Evolutionary conservation across 306 rosid genomes (phyloP), one percentile per base, ranked within the genome.

Genomic region (Rosa lucieae): DNA sequence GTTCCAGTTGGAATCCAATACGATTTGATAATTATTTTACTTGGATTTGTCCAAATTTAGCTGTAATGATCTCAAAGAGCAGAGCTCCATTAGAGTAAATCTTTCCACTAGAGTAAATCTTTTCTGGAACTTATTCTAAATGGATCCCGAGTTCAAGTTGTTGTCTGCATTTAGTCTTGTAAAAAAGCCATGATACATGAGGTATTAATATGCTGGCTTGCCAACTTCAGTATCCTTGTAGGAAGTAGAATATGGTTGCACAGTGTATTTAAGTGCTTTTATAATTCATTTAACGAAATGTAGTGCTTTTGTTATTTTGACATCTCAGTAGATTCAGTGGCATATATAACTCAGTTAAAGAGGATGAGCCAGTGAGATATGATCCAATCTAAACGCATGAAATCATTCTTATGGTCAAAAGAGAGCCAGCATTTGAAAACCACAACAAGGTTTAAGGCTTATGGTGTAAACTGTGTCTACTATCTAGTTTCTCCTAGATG

Each of bases 51-150:
- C 47, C 0, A 5, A 39, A 66, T 39, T 66, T 39, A 37, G 23
- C 71, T 37, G 46, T 66, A 66, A 66, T 63, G 26, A 66, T 66
- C n/a, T 65, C 70, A 35, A 37, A 35, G 70, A 10, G 68, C 42
- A 11, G 18, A 29, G 68, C 42, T 62, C 20, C 42, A 29, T 29
- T 5, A 14, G 8, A 29, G 68, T 26, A 62, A 23, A 26, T 12
- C 20, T 26, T 29, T 62, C 7, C 39, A 23, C 26, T 5, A 13
- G 8, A 29, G 68, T 26, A 62, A 23, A 26, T 12, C 20, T 26
- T 29, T 62, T 3, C 39, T 9, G 10, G 29, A 29, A 61, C 67
- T 26, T 5, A 14, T 11, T 62, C 40, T 11, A 11, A 29, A 62
- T 29, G 68, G 68, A 29, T 62, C 18, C 1, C 39, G 5, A 29